phyloP scores from a whole-genome alignment of 163 green algal species.

The Chlamydomonas reinhardtii region DNA sequence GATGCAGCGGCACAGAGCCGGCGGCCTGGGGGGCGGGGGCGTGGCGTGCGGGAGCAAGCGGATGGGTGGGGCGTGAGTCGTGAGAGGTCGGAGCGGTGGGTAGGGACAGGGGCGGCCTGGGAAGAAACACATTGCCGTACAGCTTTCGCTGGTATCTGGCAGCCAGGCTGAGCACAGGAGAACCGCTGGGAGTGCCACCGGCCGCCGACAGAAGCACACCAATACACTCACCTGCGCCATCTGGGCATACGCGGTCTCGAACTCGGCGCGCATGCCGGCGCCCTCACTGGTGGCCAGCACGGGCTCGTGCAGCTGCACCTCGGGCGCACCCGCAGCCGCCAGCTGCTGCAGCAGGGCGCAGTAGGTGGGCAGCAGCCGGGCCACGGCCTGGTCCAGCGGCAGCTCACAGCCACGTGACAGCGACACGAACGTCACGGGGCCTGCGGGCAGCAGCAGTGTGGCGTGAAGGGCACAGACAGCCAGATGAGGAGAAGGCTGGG shows the following conservation, averaged over 20 bases:
- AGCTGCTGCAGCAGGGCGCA: slow-evolving; percentile 74
- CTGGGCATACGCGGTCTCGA: slow-evolving; percentile 68
- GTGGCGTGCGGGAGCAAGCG: too few relatives aligned
- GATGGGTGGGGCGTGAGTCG: too few relatives aligned
- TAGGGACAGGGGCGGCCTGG: too few relatives aligned
- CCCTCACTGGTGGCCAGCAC: slow-evolving; percentile 67
- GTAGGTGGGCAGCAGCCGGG: slow-evolving; percentile 84
- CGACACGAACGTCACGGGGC: slow-evolving; percentile 81
- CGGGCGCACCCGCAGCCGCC: slow-evolving; percentile 61
- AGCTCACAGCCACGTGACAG: slow-evolving; percentile 63
- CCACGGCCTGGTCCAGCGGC: slow-evolving; percentile 55
- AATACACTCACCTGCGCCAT: slow-evolving; percentile 60
- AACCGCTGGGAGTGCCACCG: too few relatives aligned
- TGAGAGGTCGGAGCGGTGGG: too few relatives aligned
- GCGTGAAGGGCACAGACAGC: background rate
- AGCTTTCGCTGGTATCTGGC: too few relatives aligned
- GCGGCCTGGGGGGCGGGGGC: too few relatives aligned
- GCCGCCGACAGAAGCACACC: too few relatives aligned
- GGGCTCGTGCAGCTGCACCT: slow-evolving; percentile 93
- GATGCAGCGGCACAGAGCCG: slow-evolving; percentile 73
- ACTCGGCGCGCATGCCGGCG: slow-evolving; percentile 57
- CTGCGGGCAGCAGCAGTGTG: slow-evolving; percentile 46
- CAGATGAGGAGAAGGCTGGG: too few relatives aligned
- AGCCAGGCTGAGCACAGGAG: too few relatives aligned
- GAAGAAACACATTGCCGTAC: too few relatives aligned